Evolutionary conservation across 768 basidiomycete species (phyloP).

Genomic region (Auriculariales sp.): DNA sequence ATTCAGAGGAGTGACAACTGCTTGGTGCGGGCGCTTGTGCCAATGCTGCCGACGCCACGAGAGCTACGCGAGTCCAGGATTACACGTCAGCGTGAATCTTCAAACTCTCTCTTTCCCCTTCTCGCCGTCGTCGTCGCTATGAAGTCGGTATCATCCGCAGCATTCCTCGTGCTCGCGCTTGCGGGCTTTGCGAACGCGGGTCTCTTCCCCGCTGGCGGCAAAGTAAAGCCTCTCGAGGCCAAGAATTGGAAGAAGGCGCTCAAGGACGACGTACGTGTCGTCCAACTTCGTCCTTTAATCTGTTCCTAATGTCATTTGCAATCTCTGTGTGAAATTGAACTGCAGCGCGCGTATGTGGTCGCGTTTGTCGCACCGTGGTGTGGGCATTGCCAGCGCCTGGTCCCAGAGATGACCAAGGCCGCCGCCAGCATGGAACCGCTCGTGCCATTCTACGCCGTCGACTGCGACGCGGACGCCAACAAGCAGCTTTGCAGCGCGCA

Average conservation of each 20-base stretch:
- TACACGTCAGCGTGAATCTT: too few relatives aligned
- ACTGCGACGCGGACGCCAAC: slow-evolving; percentile 76
- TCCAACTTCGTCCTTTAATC: neutral
- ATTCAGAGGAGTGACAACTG: too few relatives aligned
- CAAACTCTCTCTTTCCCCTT: too few relatives aligned
- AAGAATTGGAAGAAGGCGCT: slow-evolving; percentile 58
- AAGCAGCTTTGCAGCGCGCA: slow-evolving; percentile 73
- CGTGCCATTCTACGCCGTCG: slow-evolving; percentile 82
- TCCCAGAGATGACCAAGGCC: slow-evolving; percentile 73
- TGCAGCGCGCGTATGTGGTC: slow-evolving; percentile 59
- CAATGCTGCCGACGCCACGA: too few relatives aligned
- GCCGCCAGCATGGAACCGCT: slow-evolving; percentile 67
- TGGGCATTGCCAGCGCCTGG: slow-evolving; percentile 80
- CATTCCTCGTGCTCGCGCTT: slow-evolving; percentile 13
- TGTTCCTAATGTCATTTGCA: neutral
- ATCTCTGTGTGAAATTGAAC: neutral
- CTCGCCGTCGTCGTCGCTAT: too few relatives aligned
- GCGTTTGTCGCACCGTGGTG: slow-evolving; percentile 97
- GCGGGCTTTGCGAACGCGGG: slow-evolving; percentile 36
- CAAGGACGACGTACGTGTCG: slow-evolving; percentile 52
- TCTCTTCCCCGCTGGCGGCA: slow-evolving; percentile 34
- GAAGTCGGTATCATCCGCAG: too few relatives aligned
- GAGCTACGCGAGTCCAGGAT: too few relatives aligned
- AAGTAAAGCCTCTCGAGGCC: slow-evolving; percentile 60
- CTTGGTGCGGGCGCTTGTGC: too few relatives aligned